Evolutionary conservation across 2,329 filamentous ascomycete genomes (phyloP).

Genomic region (Colletotrichum horii): DNA sequence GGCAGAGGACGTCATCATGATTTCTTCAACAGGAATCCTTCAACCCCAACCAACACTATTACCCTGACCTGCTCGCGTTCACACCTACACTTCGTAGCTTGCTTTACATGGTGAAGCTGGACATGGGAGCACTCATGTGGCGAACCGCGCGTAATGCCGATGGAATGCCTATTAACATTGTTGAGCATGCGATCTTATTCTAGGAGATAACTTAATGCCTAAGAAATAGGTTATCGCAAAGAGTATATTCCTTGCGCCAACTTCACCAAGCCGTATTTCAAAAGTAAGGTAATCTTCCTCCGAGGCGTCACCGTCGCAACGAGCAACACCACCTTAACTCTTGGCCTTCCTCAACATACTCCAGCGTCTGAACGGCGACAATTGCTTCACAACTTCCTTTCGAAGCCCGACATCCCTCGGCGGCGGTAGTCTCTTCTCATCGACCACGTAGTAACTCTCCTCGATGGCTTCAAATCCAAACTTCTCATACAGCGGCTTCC

Average conservation of each 20-base stretch:
- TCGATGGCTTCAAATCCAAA: conserved; percentile 35
- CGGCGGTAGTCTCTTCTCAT: background rate
- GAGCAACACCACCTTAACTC: background rate
- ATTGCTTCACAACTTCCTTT: background rate
- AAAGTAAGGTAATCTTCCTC: background rate
- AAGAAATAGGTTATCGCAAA: background rate
- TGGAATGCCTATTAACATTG: background rate
- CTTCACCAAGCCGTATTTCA: background rate
- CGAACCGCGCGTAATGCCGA: background rate
- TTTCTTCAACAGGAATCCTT: background rate
- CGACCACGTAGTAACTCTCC: background rate
- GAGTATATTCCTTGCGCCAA: background rate
- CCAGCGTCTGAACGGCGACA: background rate
- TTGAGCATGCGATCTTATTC: background rate
- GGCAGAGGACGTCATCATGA: background rate
- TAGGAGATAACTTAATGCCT: background rate
- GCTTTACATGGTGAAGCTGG: background rate
- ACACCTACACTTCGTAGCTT: background rate
- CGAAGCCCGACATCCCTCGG: background rate
- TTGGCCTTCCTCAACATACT: background rate
- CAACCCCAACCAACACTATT: background rate
- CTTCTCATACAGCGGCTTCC: conserved; percentile 35
- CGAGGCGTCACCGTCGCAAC: background rate
- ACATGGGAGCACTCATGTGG: background rate
- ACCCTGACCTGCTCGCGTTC: background rate